Evolutionary conservation across 2,329 filamentous ascomycete genomes (phyloP).

Genomic region (Cadophora sp.): DNA sequence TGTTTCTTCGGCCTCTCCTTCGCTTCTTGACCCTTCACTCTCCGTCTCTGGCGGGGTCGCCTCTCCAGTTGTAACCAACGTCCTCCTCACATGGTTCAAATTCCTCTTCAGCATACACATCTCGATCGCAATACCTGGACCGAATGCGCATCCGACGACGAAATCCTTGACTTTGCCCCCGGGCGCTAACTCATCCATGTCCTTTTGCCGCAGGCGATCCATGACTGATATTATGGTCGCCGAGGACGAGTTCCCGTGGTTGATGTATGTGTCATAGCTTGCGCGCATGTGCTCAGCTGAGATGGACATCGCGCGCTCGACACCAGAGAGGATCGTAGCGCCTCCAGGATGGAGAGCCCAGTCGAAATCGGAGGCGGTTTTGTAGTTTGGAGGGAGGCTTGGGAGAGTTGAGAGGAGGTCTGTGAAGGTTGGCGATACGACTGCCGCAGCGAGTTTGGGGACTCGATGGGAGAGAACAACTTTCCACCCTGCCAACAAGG

Average conservation of each 20-base stretch:
- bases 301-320: constrained; percentile 64
- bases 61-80: constrained; percentile 36
- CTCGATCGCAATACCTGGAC: constrained; percentile 72
- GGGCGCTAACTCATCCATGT: constrained; percentile 64
- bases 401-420: constrained; percentile 58
- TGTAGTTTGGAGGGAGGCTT: constrained; percentile 53
- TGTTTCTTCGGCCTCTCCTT: constrained; percentile 33
- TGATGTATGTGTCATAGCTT: constrained; percentile 73
- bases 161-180: constrained; percentile 60
- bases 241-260: constrained; percentile 72
- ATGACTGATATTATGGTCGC: constrained; percentile 74
- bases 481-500: constrained; percentile 62
- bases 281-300: constrained; percentile 70
- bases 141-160: constrained; percentile 73
- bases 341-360: constrained; percentile 78
- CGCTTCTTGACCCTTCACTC: constrained; percentile 41
- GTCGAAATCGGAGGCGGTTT: constrained; percentile 65
- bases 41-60: constrained; percentile 44
- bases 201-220: constrained; percentile 63
- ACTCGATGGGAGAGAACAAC: constrained; percentile 68
- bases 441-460: constrained; percentile 59
- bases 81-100: constrained; percentile 39
- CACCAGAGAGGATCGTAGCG: constrained; percentile 68
- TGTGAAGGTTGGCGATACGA: constrained; percentile 60
- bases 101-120: constrained; percentile 66